Evolutionary conservation across 768 basidiomycete genomes (phyloP).

Genomic region (Mycena leptocephala): DNA sequence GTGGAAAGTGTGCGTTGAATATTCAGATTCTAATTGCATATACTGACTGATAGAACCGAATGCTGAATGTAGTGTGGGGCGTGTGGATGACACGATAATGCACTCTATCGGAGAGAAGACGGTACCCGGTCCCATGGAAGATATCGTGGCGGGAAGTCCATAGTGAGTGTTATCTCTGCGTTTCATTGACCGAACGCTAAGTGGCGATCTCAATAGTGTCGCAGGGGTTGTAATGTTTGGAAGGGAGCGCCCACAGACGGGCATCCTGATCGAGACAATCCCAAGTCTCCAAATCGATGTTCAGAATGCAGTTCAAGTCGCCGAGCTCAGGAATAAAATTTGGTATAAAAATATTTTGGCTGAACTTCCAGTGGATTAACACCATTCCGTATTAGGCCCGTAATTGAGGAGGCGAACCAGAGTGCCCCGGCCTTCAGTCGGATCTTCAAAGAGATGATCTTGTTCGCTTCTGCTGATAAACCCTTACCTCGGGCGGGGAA

Average conservation of each 20-base stretch:
- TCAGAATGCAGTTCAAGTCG: constrained; percentile 43
- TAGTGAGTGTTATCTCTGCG: constrained; percentile 27
- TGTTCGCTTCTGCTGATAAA: constrained; percentile 57
- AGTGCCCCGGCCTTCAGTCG: constrained; percentile 57
- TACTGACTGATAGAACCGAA: too few relatives aligned
- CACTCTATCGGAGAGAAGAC: constrained; percentile 52
- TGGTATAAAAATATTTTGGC: constrained; percentile 46
- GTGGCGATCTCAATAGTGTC: constrained; percentile 36
- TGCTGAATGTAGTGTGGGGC: constrained; percentile 54
- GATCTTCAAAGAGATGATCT: constrained; percentile 68
- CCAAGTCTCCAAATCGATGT: constrained; percentile 47
- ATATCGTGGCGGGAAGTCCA: constrained; percentile 37
- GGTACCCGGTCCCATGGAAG: constrained; percentile 47
- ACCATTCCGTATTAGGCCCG: constrained; percentile 43
- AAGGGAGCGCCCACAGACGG: constrained; percentile 48
- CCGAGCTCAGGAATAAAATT: constrained; percentile 50
- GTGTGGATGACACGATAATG: constrained; percentile 50
- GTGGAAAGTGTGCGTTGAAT: constrained; percentile 52
- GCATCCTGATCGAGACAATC: constrained; percentile 51
- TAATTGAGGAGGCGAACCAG: constrained; percentile 60
- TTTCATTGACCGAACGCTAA: too few relatives aligned
- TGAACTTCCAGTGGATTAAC: too few relatives aligned
- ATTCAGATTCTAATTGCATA: too few relatives aligned
- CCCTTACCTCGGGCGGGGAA: constrained; percentile 63
- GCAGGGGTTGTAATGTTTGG: constrained; percentile 59